Percentiles rank a stretch among this genome's conserved stretches.
Conservation (phyloP, 2,329 filamentous ascomycete species). For the Cytospora leucostoma region DNA sequence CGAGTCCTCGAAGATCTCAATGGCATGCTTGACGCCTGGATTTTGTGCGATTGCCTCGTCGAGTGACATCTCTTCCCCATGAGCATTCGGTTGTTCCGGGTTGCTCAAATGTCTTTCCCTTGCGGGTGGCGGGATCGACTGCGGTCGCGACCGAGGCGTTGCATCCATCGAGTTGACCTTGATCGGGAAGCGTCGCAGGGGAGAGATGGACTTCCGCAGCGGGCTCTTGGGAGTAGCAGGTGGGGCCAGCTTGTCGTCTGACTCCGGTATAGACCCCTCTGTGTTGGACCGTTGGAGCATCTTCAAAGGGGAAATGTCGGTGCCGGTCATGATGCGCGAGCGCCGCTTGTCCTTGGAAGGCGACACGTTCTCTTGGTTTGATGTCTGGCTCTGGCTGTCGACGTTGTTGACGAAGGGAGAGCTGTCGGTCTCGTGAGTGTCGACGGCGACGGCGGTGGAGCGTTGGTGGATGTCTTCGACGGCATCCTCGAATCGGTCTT, state of each 20-base stretch:
- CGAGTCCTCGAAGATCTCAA: constrained; percentile 64
- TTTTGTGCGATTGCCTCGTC: constrained; percentile 58
- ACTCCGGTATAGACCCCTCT: constrained; percentile 32
- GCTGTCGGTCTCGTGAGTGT: constrained; percentile 34
- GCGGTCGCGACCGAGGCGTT: constrained; percentile 25
- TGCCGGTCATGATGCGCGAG: constrained; percentile 59
- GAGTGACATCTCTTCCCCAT: constrained; percentile 47
- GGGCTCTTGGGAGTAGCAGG: constrained; percentile 44
- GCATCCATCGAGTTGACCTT: constrained; percentile 48
- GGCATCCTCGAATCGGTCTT: constrained; percentile 22
- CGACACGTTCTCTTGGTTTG: constrained; percentile 50
- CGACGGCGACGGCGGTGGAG: constrained; percentile 22
- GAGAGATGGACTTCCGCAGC: constrained; percentile 48
- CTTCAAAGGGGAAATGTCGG: constrained; percentile 59
- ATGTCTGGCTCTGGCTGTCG: constrained; percentile 36
- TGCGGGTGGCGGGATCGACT: constrained; percentile 26
- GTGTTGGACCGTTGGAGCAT: constrained; percentile 46
- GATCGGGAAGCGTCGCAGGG: constrained; percentile 63
- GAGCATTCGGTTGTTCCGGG: constrained; percentile 28
- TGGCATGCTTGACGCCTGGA: constrained; percentile 58
- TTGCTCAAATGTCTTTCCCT: constrained; percentile 21
- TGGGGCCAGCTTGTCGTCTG: constrained; percentile 37
- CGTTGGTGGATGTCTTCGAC: constrained; percentile 25
- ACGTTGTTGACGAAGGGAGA: constrained; percentile 38
- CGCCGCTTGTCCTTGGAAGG: constrained; percentile 50